Evolutionary conservation across 2,329 filamentous ascomycete species (phyloP), one percentile per base, ranked within the genome.

Genomic region (Cylindrodendrum hubeiense): DNA sequence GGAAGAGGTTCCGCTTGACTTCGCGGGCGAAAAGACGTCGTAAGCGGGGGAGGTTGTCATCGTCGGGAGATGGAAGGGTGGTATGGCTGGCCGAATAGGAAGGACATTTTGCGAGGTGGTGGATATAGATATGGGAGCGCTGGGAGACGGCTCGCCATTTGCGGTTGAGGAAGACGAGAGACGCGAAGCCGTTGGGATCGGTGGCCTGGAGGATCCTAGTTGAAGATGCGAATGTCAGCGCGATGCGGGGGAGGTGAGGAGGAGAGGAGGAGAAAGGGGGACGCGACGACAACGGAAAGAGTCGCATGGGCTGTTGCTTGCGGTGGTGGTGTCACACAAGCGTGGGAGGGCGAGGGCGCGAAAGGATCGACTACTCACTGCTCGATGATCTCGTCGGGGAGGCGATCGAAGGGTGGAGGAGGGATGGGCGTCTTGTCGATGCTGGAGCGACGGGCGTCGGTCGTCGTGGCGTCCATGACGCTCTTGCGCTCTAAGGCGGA

Each of bases 1-100:
- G 89, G 76, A 95, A 95, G 52, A 94, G 84, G 79, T 93, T 93
- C 62, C 92, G 87, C 79, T 93, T 93, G 69, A 91, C 87, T 75
- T 95, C 90, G 53, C 85, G 85, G 9, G 88, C 85, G 74, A 96
- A 95, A 26, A 88, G 82, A 21, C 84, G 84, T 61, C 92, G 91
- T 33, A 95, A 82, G 21, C 78, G 79, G 47, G 86, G 84, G 5
- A 95, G 82, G 60, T 87, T 83, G 33, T 85, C 81, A 52, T 84
- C 81, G 44, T 80, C 78, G 52, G 79, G 73, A 21, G 79, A 65
- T 46, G 80, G 76, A 24, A 80, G 69, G n/a, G 76, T 74, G 17
- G 75, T 75, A 70, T 88, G 84, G 73, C 83, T 86, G 60, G 86
- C 82, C 43, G 84, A 80, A 70, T 86, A 90, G 21, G 88, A 89